Base-by-base conservation (phyloP, 2,329 filamentous ascomycete genomes). In the Pezizomycotina sp. region DNA sequence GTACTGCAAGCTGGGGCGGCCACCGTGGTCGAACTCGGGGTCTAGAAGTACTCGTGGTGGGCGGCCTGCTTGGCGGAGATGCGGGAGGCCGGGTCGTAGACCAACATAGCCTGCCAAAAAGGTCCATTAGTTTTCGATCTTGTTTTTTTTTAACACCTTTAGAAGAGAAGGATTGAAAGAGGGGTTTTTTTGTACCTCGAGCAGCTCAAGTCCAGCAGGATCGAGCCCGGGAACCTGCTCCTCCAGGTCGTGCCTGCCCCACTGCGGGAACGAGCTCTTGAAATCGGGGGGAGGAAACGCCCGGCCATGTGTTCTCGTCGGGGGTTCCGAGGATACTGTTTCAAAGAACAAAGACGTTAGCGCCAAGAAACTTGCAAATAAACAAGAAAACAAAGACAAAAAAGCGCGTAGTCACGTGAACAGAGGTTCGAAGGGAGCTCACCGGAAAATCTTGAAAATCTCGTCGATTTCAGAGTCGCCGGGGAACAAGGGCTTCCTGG, bases 251-350 rank as follows among this genome's bases (percentile, higher is more conserved):
- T 83, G 76, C 38, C 80, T 72, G 50, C 68, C 66, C 83, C 83
- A 92, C 61, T 91, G 91, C 47, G 83, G 83, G 60, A 92, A 92
- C 3, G 79, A 84, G 18, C 77, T 58, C 60, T 92, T 92, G 67
- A 83, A 92, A 58, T 92, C 84, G 26, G 83, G 83, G 62, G 91
- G 91, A 83, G n/a, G 81, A 89, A 40, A 92, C 82, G 43, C 83
- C 83, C 20, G 83, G 83, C 83, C 83, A 92, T 40, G 72, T 66
- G 5, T 71, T 65, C 55, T 92, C 83, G 35, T 72, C 71, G 3
- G 83, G 83, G 3, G 84, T 92, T 47, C 83, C 82, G 24, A 92
- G 70, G 22, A 82, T 60, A 41, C 75, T 78, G 44, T 27, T 37
- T 55, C 31, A 55, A 48, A 43, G 48, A 47, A 36, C 33, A n/a